phyloP scores from a whole-genome alignment of 768 basidiomycete species.

The Kwoniella dendrophila region DNA sequence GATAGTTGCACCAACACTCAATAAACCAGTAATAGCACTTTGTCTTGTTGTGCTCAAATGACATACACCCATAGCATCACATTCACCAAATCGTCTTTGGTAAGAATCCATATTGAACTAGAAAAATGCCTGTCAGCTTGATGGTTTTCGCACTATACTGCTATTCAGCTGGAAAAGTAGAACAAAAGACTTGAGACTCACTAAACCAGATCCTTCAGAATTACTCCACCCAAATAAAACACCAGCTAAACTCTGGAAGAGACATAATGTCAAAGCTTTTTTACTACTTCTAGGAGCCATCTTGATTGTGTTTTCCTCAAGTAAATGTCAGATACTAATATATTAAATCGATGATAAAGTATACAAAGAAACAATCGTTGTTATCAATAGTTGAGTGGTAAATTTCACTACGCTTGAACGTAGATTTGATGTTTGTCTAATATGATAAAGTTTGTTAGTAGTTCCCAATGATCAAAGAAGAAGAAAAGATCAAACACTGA shows the following conservation, averaged over 20 bases:
- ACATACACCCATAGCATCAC: conserved; percentile 42
- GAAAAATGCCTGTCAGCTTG: neutral
- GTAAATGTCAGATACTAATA: no score
- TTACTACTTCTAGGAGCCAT: conserved; percentile 35
- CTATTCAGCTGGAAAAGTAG: no score
- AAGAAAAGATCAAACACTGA: no score
- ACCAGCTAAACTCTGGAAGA: conserved; percentile 53
- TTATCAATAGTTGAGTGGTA: no score
- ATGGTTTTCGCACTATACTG: neutral
- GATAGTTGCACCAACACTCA: conserved; percentile 51
- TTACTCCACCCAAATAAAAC: conserved; percentile 55
- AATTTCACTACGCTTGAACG: no score
- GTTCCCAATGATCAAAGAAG: no score
- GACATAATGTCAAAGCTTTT: conserved; percentile 51
- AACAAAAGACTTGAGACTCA: conserved; percentile 14
- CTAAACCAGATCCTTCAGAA: conserved; percentile 51
- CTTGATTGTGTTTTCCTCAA: conserved; percentile 7
- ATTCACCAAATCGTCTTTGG: conserved; percentile 46
- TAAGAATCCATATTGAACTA: conserved; percentile 49
- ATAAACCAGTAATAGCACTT: conserved; percentile 51
- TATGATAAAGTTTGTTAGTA: no score
- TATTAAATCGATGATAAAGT: no score
- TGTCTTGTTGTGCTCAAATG: conserved; percentile 47
- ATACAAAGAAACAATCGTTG: no score
- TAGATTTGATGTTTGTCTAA: no score